Evolutionary conservation across 257 asterid genomes (phyloP).

Genomic region (Phtheirospermum japonicum): DNA sequence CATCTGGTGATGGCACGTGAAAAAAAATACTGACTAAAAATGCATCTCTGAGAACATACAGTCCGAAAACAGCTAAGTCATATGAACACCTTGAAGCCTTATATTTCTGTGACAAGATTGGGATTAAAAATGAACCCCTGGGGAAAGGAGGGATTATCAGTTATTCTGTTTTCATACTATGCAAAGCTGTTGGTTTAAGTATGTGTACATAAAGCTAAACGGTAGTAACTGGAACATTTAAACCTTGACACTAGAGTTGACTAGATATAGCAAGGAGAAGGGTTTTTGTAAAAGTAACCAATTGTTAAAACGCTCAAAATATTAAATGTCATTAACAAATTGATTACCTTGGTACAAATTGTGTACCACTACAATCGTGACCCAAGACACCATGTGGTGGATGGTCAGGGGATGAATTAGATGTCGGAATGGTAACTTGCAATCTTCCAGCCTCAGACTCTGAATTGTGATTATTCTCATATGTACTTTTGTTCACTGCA

Average conservation of each 20-base stretch:
- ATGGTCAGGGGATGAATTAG: slow-evolving; percentile 47
- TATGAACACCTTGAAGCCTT: slow-evolving; percentile 8
- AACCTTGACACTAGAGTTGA: slow-evolving; percentile 19
- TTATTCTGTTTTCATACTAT: slow-evolving; percentile 6
- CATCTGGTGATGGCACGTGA: slow-evolving; percentile 17
- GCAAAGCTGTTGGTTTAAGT: not conserved
- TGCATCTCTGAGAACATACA: slow-evolving; percentile 12
- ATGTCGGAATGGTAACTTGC: slow-evolving; percentile 38
- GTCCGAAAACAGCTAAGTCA: slow-evolving; percentile 13
- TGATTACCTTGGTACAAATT: slow-evolving; percentile 56
- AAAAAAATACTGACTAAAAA: not conserved
- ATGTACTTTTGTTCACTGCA: slow-evolving; percentile 36
- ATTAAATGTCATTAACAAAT: slow-evolving; percentile 22
- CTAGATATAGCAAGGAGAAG: slow-evolving; percentile 9
- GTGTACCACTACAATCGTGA: slow-evolving; percentile 38
- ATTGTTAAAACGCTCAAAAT: not conserved
- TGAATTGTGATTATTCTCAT: slow-evolving; percentile 25
- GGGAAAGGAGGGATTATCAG: slow-evolving; percentile 13
- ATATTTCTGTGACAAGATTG: slow-evolving; percentile 1
- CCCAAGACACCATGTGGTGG: slow-evolving; percentile 33
- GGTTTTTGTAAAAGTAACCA: not conserved
- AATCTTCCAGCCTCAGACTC: slow-evolving; percentile 38
- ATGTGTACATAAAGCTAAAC: not conserved
- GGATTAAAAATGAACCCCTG: not conserved
- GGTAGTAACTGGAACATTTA: slow-evolving; percentile 1